These are phyloP conservation scores for Angophora floribunda DNA, from an alignment of 345 rosid species.

Conservation along the genomic window DNA sequence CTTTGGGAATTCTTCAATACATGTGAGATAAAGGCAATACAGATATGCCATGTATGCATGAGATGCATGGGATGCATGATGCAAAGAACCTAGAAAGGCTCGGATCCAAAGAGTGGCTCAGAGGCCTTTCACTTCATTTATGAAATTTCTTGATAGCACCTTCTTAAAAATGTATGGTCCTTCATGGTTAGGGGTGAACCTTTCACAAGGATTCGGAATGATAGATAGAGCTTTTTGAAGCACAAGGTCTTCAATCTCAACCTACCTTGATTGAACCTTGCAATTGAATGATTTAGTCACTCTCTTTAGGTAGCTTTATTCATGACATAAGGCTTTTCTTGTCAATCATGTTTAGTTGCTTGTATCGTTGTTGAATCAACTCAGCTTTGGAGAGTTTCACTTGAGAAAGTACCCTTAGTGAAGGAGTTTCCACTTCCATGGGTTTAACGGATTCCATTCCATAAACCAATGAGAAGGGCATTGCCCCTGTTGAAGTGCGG, in stretches of 20 bases:
- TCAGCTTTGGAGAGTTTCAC: not conserved
- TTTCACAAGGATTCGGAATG: too few relatives aligned
- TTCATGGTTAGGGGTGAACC: rapidly evolving
- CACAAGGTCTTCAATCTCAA: not conserved
- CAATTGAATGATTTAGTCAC: not conserved
- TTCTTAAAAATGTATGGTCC: not conserved
- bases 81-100: too few relatives aligned
- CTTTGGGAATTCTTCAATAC: too few relatives aligned
- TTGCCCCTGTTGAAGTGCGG: not conserved
- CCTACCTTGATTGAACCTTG: not conserved
- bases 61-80: not conserved
- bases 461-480: not conserved
- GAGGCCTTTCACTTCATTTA: too few relatives aligned
- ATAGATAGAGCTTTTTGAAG: not conserved
- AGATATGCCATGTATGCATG: too few relatives aligned
- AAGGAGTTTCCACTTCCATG: not conserved
- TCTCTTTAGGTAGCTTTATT: not conserved
- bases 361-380: too few relatives aligned
- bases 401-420: not conserved
- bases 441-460: not conserved
- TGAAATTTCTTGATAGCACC: not conserved
- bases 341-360: too few relatives aligned
- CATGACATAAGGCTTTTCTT: not conserved
- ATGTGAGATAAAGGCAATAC: too few relatives aligned
- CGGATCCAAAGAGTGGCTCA: too few relatives aligned